A percentile compares a stretch with the other conserved stretches of the same genome.
Evolutionary conservation across 2,329 filamentous ascomycete species (phyloP).

Genomic region (Alternaria hordeiaustralica): DNA sequence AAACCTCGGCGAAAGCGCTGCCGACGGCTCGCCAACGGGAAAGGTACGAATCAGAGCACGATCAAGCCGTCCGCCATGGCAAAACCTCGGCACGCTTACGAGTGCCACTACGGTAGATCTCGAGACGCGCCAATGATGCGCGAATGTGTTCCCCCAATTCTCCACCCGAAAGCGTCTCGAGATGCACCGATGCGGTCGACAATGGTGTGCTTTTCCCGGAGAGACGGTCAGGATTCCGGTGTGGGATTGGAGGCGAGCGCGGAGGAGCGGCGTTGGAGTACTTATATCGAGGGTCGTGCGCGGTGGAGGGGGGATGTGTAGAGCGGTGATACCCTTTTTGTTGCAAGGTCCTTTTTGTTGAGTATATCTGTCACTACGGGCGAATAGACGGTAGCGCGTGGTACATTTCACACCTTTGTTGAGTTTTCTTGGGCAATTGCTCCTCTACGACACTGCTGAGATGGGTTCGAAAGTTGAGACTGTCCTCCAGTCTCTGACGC

Average conservation of each 20-base stretch:
- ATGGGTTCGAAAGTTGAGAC: conserved; percentile 37
- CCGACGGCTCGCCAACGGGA: not conserved
- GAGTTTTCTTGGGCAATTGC: not conserved
- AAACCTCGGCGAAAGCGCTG: conserved; percentile 11
- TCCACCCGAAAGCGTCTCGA: conserved; percentile 18
- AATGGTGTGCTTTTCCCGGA: conserved; percentile 13
- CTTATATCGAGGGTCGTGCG: conserved; percentile 5
- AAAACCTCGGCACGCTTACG: conserved; percentile 25
- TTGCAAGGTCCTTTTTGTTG: not conserved
- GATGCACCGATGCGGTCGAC: conserved; percentile 1
- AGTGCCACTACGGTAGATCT: conserved; percentile 8
- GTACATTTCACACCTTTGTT: not conserved
- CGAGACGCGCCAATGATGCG: conserved; percentile 15
- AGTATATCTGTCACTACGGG: not conserved
- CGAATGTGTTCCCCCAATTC: conserved; percentile 2
- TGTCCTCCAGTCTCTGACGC: conserved; percentile 39
- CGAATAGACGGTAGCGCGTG: not conserved
- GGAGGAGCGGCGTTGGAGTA: not conserved
- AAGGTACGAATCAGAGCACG: conserved; percentile 4
- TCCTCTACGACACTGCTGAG: not conserved
- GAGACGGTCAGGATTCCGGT: conserved; percentile 22
- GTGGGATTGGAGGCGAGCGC: conserved; percentile 1
- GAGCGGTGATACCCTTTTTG: conserved; percentile 9
- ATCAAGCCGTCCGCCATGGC: conserved; percentile 15
- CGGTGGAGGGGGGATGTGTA: not conserved